Evolutionary conservation across 768 basidiomycete species (phyloP), one percentile per base, ranked within the genome.

Genomic region (Tulasnella calospora): DNA sequence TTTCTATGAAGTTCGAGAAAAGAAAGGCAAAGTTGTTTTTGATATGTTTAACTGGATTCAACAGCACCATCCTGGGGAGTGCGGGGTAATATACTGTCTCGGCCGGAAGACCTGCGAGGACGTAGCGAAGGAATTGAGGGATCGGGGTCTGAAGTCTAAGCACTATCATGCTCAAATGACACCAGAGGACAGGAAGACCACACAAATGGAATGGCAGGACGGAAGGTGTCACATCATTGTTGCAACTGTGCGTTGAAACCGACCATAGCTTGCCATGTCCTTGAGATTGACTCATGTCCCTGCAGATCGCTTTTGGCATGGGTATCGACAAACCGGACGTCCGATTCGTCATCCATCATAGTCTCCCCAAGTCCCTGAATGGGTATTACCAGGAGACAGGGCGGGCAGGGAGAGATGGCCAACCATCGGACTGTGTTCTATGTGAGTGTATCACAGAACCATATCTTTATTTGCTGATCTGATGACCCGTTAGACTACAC

Each of bases 301-400:
- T 33, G 44, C 82, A 96, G 95, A 90, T 96, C 80, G 96, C 96
- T 0, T 99, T 99, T 83, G 97, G 97, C 15, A 99, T 99, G 96
- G 96, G 97, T 0, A 94, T 97, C 73, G 94, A 96, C 84, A 96
- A 96, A 77, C 69, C 84, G 55, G 85, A 85, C 73, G 95, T 97
- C 9, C 92, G 95, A 80, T 97, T 91, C 82, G 97, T 99, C 44
- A 93, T 99, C 74, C 97, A 99, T 82, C 88, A 92, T 79, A 89
- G 90, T 75, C 82, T 98, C 81, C 94, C 97, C 0, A 91, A 90
- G 81, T 91, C 92, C 27, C 84, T 99, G 82, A 94, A 96, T 79
- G 94, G 92, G 89, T 97, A 94, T 82, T 96, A 95, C 82, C 95
- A 99, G 85, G 98, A 99, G 85, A 99, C 97, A 0, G 98, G 98